Percentiles rank a stretch among this genome's conserved stretches.
These are phyloP conservation scores for Cynanchum wilfordii DNA, from an alignment of 257 asterid species.

Conservation along the genomic window DNA sequence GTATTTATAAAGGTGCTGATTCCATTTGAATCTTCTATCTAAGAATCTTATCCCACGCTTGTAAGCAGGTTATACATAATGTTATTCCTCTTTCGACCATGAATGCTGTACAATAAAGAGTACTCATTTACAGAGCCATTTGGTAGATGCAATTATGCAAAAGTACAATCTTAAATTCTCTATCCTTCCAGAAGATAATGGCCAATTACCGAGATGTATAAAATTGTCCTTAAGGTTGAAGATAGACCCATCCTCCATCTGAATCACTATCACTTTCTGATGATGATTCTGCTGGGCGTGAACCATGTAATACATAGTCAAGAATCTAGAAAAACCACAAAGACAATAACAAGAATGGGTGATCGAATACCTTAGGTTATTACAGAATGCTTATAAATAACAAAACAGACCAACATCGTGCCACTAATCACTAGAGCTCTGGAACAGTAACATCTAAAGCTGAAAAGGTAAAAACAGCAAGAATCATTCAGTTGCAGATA, in stretches of 20 bases:
- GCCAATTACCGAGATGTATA: slow-evolving; percentile 35
- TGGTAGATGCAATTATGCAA: background rate
- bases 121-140: background rate
- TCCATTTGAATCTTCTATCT: too few species aligned
- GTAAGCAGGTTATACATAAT: background rate
- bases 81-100: background rate
- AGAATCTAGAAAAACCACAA: slow-evolving; percentile 50
- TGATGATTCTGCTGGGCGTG: slow-evolving; percentile 33
- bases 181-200: background rate
- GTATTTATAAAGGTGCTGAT: too few species aligned
- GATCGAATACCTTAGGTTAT: background rate
- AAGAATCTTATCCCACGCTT: too few species aligned
- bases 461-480: background rate
- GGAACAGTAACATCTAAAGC: background rate
- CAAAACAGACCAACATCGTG: background rate
- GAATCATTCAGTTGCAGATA: slow-evolving; percentile 11
- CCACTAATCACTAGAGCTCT: background rate
- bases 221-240: slow-evolving; percentile 55
- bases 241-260: slow-evolving; percentile 41
- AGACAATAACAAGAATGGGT: background rate
- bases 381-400: background rate
- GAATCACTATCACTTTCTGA: slow-evolving; percentile 59
- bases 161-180: background rate
- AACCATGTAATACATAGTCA: slow-evolving; percentile 39
- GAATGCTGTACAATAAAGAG: background rate